These are phyloP conservation scores for Aphanoascus verrucosus DNA, from an alignment of 2,329 filamentous ascomycete species.

Conservation along the genomic window DNA sequence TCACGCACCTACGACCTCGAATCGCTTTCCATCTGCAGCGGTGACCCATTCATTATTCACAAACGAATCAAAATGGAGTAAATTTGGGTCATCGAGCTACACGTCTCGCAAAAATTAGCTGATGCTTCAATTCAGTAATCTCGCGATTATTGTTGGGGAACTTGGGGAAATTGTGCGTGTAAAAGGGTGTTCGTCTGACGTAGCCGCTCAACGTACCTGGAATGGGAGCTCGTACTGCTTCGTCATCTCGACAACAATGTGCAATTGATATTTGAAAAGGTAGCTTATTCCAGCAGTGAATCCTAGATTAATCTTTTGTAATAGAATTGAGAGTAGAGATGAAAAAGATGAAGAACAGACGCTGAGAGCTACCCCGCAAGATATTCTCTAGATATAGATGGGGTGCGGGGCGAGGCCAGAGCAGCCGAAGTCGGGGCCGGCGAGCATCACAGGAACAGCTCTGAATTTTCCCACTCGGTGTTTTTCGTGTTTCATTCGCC, in stretches of 20 bases:
- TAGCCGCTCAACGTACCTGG: constrained; percentile 22
- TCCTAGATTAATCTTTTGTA: neutral
- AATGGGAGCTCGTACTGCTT: constrained; percentile 31
- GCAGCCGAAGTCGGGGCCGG: neutral
- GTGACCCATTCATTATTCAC: constrained; percentile 41
- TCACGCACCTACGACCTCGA: constrained; percentile 39
- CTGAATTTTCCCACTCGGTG: neutral
- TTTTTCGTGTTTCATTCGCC: constrained; percentile 1
- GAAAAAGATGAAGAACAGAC: neutral
- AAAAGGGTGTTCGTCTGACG: neutral
- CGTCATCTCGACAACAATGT: constrained; percentile 21
- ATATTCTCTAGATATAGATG: neutral
- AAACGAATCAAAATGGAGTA: constrained; percentile 43
- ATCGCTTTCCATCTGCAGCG: constrained; percentile 39
- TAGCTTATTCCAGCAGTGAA: neutral
- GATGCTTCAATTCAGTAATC: neutral
- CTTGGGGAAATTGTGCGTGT: neutral
- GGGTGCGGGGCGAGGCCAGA: neutral
- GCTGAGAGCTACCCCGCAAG: neutral
- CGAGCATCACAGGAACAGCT: constrained; percentile 5
- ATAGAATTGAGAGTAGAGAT: neutral
- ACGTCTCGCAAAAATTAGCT: neutral
- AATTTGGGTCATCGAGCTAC: constrained; percentile 38
- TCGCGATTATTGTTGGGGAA: neutral
- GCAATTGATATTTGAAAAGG: neutral